Conservation (phyloP, 169 alveolate genomes). For the Plasmodium reichenowi region DNA sequence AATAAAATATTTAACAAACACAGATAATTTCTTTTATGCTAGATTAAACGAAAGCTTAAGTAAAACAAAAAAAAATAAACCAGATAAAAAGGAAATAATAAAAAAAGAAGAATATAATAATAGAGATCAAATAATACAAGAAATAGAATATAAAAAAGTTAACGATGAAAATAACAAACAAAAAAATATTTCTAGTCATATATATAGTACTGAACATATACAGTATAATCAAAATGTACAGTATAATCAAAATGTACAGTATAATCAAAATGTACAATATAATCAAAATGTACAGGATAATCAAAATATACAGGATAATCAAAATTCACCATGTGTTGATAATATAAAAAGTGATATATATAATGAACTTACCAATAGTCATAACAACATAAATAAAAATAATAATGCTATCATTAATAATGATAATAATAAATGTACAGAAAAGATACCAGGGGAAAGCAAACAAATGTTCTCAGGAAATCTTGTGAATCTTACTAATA, state of each 20-base stretch:
- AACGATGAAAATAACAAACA: background rate
- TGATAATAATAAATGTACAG: background rate
- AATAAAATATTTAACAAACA: conserved; percentile 10
- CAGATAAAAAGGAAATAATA: background rate
- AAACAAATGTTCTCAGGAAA: background rate
- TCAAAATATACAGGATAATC: background rate
- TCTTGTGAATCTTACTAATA: background rate
- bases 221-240: too few species aligned
- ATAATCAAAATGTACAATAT: background rate
- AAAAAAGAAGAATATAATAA: background rate
- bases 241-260: background rate
- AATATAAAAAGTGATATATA: background rate
- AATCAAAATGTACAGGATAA: background rate
- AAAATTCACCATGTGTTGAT: background rate
- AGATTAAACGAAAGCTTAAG: conserved; percentile 24
- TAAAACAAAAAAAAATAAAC: conserved; percentile 14
- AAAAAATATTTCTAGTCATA: background rate
- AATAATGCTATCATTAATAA: background rate
- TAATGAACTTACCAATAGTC: background rate
- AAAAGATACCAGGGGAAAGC: background rate
- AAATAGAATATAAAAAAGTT: background rate
- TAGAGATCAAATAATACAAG: background rate
- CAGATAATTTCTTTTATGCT: conserved; percentile 17
- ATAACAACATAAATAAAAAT: background rate
- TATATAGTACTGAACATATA: too few species aligned